Conservation (phyloP, 495 filamentous ascomycete species). For the Paragyromitra xinjiangensis region DNA sequence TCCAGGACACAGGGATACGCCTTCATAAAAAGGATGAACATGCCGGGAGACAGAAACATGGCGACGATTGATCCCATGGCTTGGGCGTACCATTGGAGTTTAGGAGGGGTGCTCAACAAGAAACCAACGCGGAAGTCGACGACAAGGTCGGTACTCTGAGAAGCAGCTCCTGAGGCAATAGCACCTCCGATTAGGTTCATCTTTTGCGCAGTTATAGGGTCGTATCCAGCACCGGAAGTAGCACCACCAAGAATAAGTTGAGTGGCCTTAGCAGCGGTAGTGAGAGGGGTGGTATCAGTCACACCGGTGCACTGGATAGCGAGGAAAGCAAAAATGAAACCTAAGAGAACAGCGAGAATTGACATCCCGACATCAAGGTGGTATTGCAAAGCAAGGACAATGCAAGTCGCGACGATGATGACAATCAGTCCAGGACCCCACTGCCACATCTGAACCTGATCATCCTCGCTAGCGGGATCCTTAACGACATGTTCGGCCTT, state of each 20-base stretch:
- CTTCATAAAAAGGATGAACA: slow-evolving; percentile 70
- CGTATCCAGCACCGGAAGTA: slow-evolving; percentile 63
- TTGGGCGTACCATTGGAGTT: slow-evolving; percentile 72
- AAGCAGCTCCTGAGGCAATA: slow-evolving; percentile 68
- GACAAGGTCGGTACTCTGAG: slow-evolving; percentile 66
- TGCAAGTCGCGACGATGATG: slow-evolving; percentile 65
- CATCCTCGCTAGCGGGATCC: slow-evolving; percentile 64
- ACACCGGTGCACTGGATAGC: slow-evolving; percentile 71
- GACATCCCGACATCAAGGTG: slow-evolving; percentile 69
- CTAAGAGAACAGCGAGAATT: slow-evolving; percentile 69
- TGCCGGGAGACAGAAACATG: slow-evolving; percentile 69
- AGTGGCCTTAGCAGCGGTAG: slow-evolving; percentile 72
- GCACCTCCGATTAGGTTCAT: slow-evolving; percentile 72
- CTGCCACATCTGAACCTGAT: slow-evolving; percentile 71
- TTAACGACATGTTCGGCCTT: slow-evolving; percentile 69
- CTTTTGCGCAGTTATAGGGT: slow-evolving; percentile 64
- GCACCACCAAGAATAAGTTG: slow-evolving; percentile 73
- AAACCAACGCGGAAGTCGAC: slow-evolving; percentile 72
- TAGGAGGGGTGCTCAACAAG: slow-evolving; percentile 69
- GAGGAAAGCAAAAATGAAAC: slow-evolving; percentile 75
- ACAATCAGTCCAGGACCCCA: slow-evolving; percentile 67
- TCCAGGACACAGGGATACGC: slow-evolving; percentile 73
- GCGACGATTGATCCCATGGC: slow-evolving; percentile 68
- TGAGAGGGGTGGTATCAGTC: slow-evolving; percentile 72
- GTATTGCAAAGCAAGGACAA: slow-evolving; percentile 70